Percentiles rank a stretch among this genome's conserved stretches.
Evolutionary conservation across 192 early-diverging fungal species (phyloP).

Genomic region (Ambispora gerdemannii): DNA sequence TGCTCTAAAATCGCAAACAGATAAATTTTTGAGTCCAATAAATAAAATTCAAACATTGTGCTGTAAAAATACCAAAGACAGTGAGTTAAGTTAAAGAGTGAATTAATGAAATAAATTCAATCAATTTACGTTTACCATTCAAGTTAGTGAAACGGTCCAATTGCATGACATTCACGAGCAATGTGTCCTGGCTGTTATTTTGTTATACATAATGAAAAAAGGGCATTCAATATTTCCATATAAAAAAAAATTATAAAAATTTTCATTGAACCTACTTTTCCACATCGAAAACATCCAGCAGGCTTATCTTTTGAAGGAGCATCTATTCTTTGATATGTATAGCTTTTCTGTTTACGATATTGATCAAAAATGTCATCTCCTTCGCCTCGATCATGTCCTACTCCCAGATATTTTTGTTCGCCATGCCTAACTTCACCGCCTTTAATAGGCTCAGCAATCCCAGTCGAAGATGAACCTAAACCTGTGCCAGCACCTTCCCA

Average conservation of each 20-base stretch:
- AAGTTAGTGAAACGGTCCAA: background rate
- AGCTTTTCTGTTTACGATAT: constrained; percentile 31
- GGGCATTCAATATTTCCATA: background rate
- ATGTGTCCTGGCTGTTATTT: constrained; percentile 9
- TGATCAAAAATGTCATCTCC: constrained; percentile 29
- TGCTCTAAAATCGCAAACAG: too few species aligned
- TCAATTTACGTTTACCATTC: too few species aligned
- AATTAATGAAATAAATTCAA: too few species aligned
- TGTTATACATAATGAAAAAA: background rate
- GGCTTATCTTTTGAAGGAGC: constrained; percentile 26
- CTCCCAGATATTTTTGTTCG: constrained; percentile 28
- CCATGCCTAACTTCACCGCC: constrained; percentile 25
- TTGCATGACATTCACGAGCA: constrained; percentile 15
- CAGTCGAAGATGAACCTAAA: constrained; percentile 21
- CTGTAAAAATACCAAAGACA: too few species aligned
- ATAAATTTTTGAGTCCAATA: too few species aligned
- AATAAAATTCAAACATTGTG: too few species aligned
- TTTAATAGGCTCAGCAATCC: constrained; percentile 25
- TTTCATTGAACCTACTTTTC: constrained; percentile 15
- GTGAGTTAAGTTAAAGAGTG: too few species aligned
- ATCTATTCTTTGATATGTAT: constrained; percentile 30
- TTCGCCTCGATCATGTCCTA: constrained; percentile 22
- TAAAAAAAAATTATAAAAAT: background rate
- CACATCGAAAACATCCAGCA: constrained; percentile 28
- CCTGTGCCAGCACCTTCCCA: constrained; percentile 29